Evolutionary conservation across 345 rosid species (phyloP).

Genomic region (Draba incana): DNA sequence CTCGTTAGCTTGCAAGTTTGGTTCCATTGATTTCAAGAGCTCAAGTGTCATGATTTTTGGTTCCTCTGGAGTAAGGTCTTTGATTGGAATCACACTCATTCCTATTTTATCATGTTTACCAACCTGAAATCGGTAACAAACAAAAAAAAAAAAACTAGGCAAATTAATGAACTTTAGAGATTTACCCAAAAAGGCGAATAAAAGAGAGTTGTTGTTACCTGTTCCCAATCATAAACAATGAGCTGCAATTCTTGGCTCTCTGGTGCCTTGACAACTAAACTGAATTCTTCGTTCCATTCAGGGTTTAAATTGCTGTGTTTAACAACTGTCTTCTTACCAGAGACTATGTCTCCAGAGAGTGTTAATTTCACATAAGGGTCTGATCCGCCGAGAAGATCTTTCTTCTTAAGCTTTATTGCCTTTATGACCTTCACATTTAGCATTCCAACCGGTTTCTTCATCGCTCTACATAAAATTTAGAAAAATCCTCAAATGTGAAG

Average conservation of each 20-base stretch:
- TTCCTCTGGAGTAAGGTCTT: slow-evolving; percentile 78
- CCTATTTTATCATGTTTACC: slow-evolving; percentile 96
- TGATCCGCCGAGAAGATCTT: slow-evolving; percentile 83
- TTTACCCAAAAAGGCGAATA: slow-evolving; percentile 1
- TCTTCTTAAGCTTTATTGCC: slow-evolving; percentile 79
- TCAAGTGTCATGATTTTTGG: slow-evolving; percentile 69
- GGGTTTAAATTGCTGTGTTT: slow-evolving; percentile 87
- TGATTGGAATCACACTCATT: slow-evolving; percentile 66
- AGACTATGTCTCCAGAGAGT: slow-evolving; percentile 76
- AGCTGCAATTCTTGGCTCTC: slow-evolving; percentile 65
- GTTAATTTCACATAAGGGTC: slow-evolving; percentile 92
- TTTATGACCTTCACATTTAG: slow-evolving; percentile 71
- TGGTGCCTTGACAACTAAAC: slow-evolving; percentile 76
- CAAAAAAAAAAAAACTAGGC: not conserved
- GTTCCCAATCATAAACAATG: slow-evolving; percentile 86
- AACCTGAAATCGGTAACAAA: slow-evolving; percentile 48
- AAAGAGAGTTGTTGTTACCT: slow-evolving; percentile 50
- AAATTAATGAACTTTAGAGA: not conserved
- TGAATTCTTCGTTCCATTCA: slow-evolving; percentile 93
- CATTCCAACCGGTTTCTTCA: slow-evolving; percentile 83
- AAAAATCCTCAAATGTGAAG: not conserved
- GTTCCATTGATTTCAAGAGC: slow-evolving; percentile 77
- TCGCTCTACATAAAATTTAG: slow-evolving; percentile 50
- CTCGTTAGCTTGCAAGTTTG: slow-evolving; percentile 66
- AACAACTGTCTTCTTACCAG: slow-evolving; percentile 74